Evolutionary conservation across 1,284 basidiomycete genomes (phyloP).

Genomic region (Rhodotorula sp.): DNA sequence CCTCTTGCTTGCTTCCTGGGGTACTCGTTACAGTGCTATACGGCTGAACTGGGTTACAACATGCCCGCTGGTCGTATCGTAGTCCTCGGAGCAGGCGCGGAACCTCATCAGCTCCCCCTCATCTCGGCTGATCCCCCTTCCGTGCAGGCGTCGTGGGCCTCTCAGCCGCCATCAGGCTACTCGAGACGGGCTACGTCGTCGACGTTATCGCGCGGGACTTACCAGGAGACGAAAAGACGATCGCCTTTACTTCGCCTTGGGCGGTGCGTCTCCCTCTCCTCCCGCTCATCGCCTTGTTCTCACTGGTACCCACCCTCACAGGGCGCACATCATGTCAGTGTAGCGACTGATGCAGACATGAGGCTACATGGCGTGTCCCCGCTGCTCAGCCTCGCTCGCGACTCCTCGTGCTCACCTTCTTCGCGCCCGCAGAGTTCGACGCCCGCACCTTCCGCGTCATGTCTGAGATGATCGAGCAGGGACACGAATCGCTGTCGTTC

Average conservation of each 20-base stretch:
- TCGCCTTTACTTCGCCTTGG: constrained; percentile 73
- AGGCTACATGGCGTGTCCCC: constrained; percentile 28
- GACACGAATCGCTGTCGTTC: constrained; percentile 64
- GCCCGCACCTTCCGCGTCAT: constrained; percentile 69
- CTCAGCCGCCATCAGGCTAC: constrained; percentile 66
- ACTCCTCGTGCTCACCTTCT: not conserved
- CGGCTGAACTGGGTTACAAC: not conserved
- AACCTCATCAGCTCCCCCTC: not conserved
- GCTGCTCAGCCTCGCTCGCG: not conserved
- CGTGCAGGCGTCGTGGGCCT: constrained; percentile 67
- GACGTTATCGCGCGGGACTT: constrained; percentile 67
- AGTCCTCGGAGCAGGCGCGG: constrained; percentile 20
- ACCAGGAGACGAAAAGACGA: constrained; percentile 66
- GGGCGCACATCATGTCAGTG: constrained; percentile 43
- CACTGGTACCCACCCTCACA: not conserved
- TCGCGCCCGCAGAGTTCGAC: constrained; percentile 60
- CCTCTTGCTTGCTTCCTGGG: not conserved
- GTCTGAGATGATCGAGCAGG: constrained; percentile 66
- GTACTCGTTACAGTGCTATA: not conserved
- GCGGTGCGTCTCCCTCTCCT: constrained; percentile 59
- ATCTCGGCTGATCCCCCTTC: not conserved
- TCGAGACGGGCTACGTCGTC: constrained; percentile 64
- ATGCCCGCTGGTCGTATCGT: constrained; percentile 1
- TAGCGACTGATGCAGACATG: constrained; percentile 31
- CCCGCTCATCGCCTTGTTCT: too few relatives aligned